Base-by-base conservation (phyloP, 176 grass and related monocot genomes). In the Panicum miliaceum region DNA sequence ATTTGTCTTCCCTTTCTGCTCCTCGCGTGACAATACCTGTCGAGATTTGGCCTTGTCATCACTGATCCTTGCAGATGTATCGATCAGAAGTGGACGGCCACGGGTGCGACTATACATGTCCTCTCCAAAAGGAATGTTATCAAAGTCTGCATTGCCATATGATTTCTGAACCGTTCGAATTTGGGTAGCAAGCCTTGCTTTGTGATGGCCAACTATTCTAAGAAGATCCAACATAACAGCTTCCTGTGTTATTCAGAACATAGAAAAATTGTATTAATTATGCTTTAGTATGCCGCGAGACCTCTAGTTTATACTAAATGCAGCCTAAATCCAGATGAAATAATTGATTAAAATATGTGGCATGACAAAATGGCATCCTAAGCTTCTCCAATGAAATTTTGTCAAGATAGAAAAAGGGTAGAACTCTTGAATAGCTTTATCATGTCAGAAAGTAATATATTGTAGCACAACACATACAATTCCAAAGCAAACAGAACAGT, bases 141-240 rank as follows among this genome's bases (percentile, higher is more conserved):
- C 93, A 14, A 91, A 85, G 54, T 99, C 91, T 50, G 91, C 91
- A 64, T 99, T 92, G 67, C 91, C 90, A 68, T 99, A 99, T 78
- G 90, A 87, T 91, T 99, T 99, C 75, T 99, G 96, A 71, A 99
- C 96, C 26, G 96, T 99, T 80, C 96, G 89, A 71, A 99, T 99
- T 82, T 94, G 96, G 81, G 93, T 99, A 48, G 96, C 93, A 83
- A 99, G 93, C 83, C 96, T 94, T 84, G 96, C 93, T 76, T 88
- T 83, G 84, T 99, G 96, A 82, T 99, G 90, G 19, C 96, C 92
- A 64, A 99, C 88, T 86, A 99, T 92, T 89, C 88, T 94, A 79
- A 99, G 92, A 89, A 99, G 93, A 86, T 96, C 96, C 78, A 99
- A 91, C 82, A 99, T 89, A 83, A 96, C 83, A 64, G 91, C 41